A percentile compares a stretch with the other conserved stretches of the same genome.
Conservation (phyloP, 2,329 filamentous ascomycete species). For the Colletotrichum graminicola region DNA sequence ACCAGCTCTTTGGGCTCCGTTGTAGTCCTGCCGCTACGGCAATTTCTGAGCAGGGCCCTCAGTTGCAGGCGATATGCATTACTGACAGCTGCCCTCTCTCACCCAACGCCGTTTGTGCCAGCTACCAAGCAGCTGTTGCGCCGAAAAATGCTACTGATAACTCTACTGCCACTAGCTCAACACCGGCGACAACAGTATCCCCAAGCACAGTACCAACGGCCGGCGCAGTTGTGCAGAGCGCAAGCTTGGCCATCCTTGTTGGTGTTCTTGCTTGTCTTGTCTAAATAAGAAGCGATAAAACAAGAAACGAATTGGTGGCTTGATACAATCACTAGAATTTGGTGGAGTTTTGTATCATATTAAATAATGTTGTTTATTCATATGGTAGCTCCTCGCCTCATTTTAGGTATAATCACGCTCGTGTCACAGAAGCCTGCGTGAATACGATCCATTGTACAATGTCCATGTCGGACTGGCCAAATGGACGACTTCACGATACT, state of each 20-base stretch:
- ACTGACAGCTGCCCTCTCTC: slow-evolving; percentile 62
- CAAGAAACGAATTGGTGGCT: not conserved
- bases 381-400: too few relatives aligned
- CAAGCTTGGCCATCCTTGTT: slow-evolving; percentile 6
- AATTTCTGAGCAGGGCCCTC: slow-evolving; percentile 58
- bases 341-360: not conserved
- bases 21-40: slow-evolving; percentile 62
- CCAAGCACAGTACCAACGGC: slow-evolving; percentile 27
- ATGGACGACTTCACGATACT: not conserved
- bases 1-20: slow-evolving; percentile 62
- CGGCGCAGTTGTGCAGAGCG: slow-evolving; percentile 3
- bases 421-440: too few relatives aligned
- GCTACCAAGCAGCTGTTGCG: slow-evolving; percentile 53
- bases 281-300: not conserved
- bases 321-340: not conserved
- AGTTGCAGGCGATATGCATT: slow-evolving; percentile 69
- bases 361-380: not conserved
- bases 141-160: slow-evolving; percentile 37
- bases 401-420: not conserved
- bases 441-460: too few relatives aligned
- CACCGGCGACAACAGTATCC: not conserved
- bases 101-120: slow-evolving; percentile 58
- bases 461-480: too few relatives aligned
- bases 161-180: slow-evolving; percentile 10
- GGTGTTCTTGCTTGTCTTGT: not conserved